These are phyloP conservation scores for Nitzschia sp. DNA, from an alignment of 108 stramenopile species.

Conservation along the genomic window DNA sequence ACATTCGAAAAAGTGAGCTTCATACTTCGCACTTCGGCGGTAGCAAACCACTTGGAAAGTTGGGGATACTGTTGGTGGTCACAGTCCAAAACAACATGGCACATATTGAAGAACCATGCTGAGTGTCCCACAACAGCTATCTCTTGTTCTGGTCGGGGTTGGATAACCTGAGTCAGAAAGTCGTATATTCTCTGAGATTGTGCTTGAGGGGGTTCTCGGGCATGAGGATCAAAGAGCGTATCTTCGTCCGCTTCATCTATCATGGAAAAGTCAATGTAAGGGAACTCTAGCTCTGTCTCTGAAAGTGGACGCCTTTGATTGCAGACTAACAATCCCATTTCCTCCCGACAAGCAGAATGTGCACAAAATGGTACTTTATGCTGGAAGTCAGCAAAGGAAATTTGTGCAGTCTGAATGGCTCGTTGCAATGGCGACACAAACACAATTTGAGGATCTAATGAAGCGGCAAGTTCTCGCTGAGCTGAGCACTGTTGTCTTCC, in stretches of 20 bases:
- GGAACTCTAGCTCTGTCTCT: slow-evolving; percentile 44
- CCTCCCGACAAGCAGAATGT: slow-evolving; percentile 64
- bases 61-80: slow-evolving; percentile 22
- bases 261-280: slow-evolving; percentile 52
- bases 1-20: slow-evolving; percentile 27
- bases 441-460: slow-evolving; percentile 42
- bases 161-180: slow-evolving; percentile 53
- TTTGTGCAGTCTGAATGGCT: slow-evolving; percentile 56
- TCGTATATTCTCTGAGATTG: slow-evolving; percentile 52
- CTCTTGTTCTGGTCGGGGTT: slow-evolving; percentile 48
- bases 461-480: slow-evolving; percentile 19
- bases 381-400: slow-evolving; percentile 33
- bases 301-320: slow-evolving; percentile 51
- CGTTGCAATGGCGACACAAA: slow-evolving; percentile 59
- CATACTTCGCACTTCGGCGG: slow-evolving; percentile 58
- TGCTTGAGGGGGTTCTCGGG: slow-evolving; percentile 39
- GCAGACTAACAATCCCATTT: slow-evolving; percentile 54
- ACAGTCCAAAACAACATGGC: slow-evolving; percentile 58
- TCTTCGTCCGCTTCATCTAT: slow-evolving; percentile 36
- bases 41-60: slow-evolving; percentile 55
- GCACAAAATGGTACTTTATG: slow-evolving; percentile 45
- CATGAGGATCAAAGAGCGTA: slow-evolving; percentile 33
- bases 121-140: slow-evolving; percentile 67
- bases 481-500: slow-evolving; percentile 43
- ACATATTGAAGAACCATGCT: slow-evolving; percentile 53